Base-by-base conservation (phyloP, 1,139 yeast genomes). In the Scheffersomyces insectosa region DNA sequence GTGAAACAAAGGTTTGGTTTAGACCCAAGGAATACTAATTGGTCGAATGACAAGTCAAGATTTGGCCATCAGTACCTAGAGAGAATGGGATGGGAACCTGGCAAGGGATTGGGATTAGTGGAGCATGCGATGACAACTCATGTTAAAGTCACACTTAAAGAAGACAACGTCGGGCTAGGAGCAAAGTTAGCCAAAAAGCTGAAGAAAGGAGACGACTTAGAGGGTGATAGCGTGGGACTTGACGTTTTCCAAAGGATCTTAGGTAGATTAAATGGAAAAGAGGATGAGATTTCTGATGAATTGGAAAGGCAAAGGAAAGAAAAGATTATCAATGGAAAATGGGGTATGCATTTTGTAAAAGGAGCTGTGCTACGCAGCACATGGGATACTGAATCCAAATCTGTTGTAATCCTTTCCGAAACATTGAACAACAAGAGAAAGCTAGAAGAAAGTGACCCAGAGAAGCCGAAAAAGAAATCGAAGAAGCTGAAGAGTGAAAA, bases 21-120 rank as follows among this genome's bases (percentile, higher is more conserved):
- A 38, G 99, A 93, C 66, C 99, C 99, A 13, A 75, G 98, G 57
- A 93, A 93, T 59, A 90, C 97, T 3, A 80, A 82, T 52, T 93
- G 99, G 99, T 87, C 97, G 29, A 89, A 90, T 60, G 83, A 93
- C 56, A 85, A 87, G 0, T 72, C 75, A 7, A 70, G 97, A 45
- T 93, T 93, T 59, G 99, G 99, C 1, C 97, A 88, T 62, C 82
- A 85, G 57, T 90, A 90, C 62, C 64, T 93, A 45, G 82, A 83
- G 49, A 83, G 81, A 54, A 72, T 84, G 62, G 99, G 99, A 10
- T 93, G 99, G 99, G 75, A 72, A 42, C 95, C 96, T 1, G 99
- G 99, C 10, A 69, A 75, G 50, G 98, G 99, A 3, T 75, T 93
- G 20, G 99, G 99, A 3, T 61, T 80, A 50, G 83, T 75, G 27